Conservation (phyloP, 768 basidiomycete species). For the Boletus reticulatus region DNA sequence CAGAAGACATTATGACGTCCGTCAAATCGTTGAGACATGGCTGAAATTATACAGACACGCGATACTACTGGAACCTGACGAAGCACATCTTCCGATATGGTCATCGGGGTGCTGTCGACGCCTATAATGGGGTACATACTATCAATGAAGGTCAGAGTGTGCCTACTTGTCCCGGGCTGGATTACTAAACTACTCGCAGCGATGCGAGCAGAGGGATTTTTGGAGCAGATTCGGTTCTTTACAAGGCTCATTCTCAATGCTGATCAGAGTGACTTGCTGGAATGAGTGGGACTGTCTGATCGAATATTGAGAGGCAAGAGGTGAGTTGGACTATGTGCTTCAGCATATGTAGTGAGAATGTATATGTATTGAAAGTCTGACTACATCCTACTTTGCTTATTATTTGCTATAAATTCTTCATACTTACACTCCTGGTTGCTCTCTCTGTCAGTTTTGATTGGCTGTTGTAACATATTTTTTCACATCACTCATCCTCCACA, state of each 20-base stretch:
- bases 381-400: no score
- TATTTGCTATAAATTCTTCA: no score
- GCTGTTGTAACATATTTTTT: no score
- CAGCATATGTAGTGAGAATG: no score
- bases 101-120: slow-evolving; percentile 27
- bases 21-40: slow-evolving; percentile 2
- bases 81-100: slow-evolving; percentile 47
- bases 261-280: slow-evolving; percentile 26
- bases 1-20: slow-evolving; percentile 11
- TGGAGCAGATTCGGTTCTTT: slow-evolving; percentile 33
- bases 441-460: no score
- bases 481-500: no score
- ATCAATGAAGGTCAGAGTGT: slow-evolving; percentile 25
- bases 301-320: no score
- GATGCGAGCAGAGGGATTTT: slow-evolving; percentile 28
- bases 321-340: no score
- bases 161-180: no score
- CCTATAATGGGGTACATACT: slow-evolving; percentile 37
- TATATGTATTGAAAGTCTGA: no score
- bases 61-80: slow-evolving; percentile 45
- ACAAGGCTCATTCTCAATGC: slow-evolving; percentile 34
- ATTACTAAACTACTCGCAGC: slow-evolving; percentile 10
- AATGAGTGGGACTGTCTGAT: slow-evolving; percentile 3
- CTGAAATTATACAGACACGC: slow-evolving; percentile 35
- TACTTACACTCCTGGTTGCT: no score